Evolutionary conservation across 1,284 basidiomycete genomes (phyloP), one percentile per base, ranked within the genome.

Genomic region (Tausonia pullulans): DNA sequence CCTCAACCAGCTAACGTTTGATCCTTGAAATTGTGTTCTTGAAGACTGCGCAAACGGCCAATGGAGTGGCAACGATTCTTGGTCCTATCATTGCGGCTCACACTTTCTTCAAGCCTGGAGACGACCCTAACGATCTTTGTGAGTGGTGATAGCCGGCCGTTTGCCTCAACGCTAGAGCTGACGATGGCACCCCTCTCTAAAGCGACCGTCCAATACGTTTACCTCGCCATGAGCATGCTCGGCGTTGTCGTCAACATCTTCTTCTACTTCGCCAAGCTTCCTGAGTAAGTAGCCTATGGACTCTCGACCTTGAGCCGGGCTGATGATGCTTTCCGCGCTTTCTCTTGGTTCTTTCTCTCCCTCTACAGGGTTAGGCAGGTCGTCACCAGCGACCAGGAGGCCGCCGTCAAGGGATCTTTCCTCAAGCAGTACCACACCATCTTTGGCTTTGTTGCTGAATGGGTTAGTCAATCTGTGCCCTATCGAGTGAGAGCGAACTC

Each of bases 181-280:
- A 27, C 39, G 55, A n/a, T 57, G 55, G 43, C 44, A 60, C 41
- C 52, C 67, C 43, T 62, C 62, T 54, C 69, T 71, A 27, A 27
- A 27, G 27, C 27, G 40, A 69, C 69, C 0, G 72, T 72, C 4
- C 72, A 72, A 68, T 73, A 73, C 61, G 72, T 74, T n/a, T 74
- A 74, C 65, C 69, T 73, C 8, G 70, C 73, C 3, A 64, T 74
- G 54, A 51, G 68, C 0, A 41, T 60, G 46, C 69, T 74, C 45
- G 72, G 69, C 3, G 46, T 70, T 6, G 48, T 71, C 27, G 53
- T 72, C 61, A 72, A 72, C 68, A 66, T 70, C 39, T 54, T 54
- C 13, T 60, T 71, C 58, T 62, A 61, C 43, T 74, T 72, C 48
- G 69, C 69, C 58, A 72, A 70, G 57, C 68, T 74, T 4, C 72